Evolutionary conservation across 2,329 filamentous ascomycete species (phyloP).

Genomic region (Trichoderma sp.): DNA sequence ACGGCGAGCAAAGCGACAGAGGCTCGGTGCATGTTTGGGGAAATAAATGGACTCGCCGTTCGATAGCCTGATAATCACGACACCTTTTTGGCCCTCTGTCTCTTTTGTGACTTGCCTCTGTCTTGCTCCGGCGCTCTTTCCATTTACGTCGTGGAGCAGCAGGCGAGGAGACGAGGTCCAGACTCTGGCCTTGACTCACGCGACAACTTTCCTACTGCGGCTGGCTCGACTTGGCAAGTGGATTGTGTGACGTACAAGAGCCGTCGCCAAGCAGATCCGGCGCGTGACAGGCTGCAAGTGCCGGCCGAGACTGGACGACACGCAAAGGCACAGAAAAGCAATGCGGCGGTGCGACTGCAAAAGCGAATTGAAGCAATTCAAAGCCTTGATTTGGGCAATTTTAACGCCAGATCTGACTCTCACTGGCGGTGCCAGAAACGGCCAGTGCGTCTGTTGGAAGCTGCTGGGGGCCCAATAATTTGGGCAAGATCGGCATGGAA

Average conservation of each 20-base stretch:
- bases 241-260: slow-evolving; percentile 13
- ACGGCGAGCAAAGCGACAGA: neutral
- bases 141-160: neutral
- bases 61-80: neutral
- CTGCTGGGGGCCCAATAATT: neutral
- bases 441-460: neutral
- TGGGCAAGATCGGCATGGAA: slow-evolving; percentile 21
- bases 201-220: slow-evolving; percentile 27
- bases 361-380: slow-evolving; percentile 13
- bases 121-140: slow-evolving; percentile 9
- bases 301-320: slow-evolving; percentile 8
- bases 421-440: neutral
- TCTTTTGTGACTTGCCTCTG: neutral
- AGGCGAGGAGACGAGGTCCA: slow-evolving; percentile 1
- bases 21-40: slow-evolving; percentile 10
- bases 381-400: neutral
- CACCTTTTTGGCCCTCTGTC: neutral
- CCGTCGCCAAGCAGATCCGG: slow-evolving; percentile 15
- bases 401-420: neutral
- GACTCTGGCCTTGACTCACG: slow-evolving; percentile 26
- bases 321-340: neutral
- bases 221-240: slow-evolving; percentile 14
- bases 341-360: neutral
- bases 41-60: slow-evolving; percentile 10
- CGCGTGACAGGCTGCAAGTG: slow-evolving; percentile 11